Percentiles rank a stretch among this genome's conserved stretches.
Conservation (phyloP, 2,329 filamentous ascomycete genomes). For the Niveomyces coronatus region DNA sequence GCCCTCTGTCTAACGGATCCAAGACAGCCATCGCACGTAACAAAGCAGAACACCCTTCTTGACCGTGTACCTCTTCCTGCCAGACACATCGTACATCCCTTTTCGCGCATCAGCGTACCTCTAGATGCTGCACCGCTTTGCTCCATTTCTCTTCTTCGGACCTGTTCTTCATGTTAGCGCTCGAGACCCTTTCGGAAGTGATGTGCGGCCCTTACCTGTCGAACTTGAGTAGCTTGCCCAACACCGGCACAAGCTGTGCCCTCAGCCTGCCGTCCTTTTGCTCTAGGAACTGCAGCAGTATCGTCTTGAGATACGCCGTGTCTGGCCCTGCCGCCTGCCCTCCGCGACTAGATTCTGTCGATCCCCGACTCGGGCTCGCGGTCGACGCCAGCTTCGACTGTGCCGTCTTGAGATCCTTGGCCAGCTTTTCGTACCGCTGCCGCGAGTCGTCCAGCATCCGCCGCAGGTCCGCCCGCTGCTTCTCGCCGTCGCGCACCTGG, state of each 20-base stretch:
- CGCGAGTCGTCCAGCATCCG: constrained; percentile 70
- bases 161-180: constrained; percentile 12
- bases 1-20: too few species aligned
- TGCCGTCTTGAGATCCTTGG: constrained; percentile 50
- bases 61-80: too few species aligned
- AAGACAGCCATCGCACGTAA: too few species aligned
- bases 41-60: too few species aligned
- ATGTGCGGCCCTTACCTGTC: constrained; percentile 49
- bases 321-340: constrained; percentile 30
- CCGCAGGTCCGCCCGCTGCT: constrained; percentile 66
- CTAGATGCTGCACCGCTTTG: constrained; percentile 17
- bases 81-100: too few species aligned
- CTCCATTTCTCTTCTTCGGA: constrained; percentile 19
- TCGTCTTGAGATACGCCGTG: constrained; percentile 65
- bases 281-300: constrained; percentile 71
- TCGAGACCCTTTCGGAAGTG: background rate
- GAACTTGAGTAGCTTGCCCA: constrained; percentile 67
- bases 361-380: constrained; percentile 32
- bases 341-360: constrained; percentile 36
- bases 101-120: constrained; percentile 11
- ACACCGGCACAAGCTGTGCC: constrained; percentile 64
- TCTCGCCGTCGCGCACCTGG: constrained; percentile 74
- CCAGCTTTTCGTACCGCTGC: constrained; percentile 66
- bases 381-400: constrained; percentile 36
- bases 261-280: constrained; percentile 69